Conservation (phyloP, 495 filamentous ascomycete genomes). For the Penicillium bovifimosum region DNA sequence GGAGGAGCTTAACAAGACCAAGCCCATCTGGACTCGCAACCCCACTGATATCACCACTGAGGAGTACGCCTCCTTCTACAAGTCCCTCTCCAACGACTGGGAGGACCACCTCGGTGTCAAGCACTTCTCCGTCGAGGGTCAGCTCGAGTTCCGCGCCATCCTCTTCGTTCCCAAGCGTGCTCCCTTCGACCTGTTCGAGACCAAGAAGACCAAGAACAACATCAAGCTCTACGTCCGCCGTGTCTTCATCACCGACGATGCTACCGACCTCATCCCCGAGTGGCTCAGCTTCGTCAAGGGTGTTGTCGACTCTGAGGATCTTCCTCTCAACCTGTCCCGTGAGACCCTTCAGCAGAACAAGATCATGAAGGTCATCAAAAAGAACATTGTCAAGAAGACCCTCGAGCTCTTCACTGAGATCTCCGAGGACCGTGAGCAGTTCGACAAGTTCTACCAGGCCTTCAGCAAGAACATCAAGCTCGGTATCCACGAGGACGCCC, state of each 20-base stretch:
- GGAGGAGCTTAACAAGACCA: constrained; percentile 99
- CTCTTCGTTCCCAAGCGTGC: constrained; percentile 99
- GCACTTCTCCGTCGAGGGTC: constrained; percentile 99
- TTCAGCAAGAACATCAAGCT: constrained; percentile 99
- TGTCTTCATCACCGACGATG: constrained; percentile 99
- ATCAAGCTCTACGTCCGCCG: constrained; percentile 99
- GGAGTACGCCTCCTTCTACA: constrained; percentile 99
- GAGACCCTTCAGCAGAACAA: constrained; percentile 99
- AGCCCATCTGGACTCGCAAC: constrained; percentile 99
- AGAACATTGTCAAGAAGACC: constrained; percentile 99
- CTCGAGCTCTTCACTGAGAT: constrained; percentile 99
- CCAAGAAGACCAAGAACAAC: constrained; percentile 99
- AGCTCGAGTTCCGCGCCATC: constrained; percentile 99
- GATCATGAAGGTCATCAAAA: constrained; percentile 99
- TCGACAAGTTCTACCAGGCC: constrained; percentile 99
- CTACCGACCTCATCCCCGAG: constrained; percentile 97
- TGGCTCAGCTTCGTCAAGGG: constrained; percentile 99
- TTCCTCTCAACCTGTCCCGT: constrained; percentile 97
- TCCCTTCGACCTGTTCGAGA: constrained; percentile 99
- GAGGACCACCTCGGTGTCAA: constrained; percentile 99
- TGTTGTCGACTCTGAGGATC: constrained; percentile 99
- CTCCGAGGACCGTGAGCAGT: constrained; percentile 97
- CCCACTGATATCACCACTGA: constrained; percentile 90
- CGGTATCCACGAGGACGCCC: constrained; percentile 98
- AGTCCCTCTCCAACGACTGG: constrained; percentile 98